Conservation (phyloP, 2,329 filamentous ascomycete species). For the Stachybotrys echinatus region DNA sequence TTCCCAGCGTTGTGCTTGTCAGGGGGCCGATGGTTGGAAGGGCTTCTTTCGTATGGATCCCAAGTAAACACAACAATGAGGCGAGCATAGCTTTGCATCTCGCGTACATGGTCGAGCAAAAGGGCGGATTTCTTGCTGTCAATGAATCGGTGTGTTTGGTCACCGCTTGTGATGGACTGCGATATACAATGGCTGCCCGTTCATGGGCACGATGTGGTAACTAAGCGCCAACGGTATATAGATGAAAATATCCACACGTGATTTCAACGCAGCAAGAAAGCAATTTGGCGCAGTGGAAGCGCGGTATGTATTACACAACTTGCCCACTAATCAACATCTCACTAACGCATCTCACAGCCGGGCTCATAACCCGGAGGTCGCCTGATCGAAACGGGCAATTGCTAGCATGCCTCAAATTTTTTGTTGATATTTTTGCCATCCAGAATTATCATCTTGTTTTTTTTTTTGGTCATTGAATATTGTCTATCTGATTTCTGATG, state of each 20-base stretch:
- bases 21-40: too few relatives aligned
- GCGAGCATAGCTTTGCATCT: too few relatives aligned
- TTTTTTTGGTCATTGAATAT: not conserved
- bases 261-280: slow-evolving; percentile 5
- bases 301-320: slow-evolving; percentile 8
- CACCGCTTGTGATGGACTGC: too few relatives aligned
- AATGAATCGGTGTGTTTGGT: too few relatives aligned
- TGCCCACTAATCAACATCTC: not conserved
- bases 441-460: too few relatives aligned
- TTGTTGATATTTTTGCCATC: not conserved
- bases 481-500: too few relatives aligned
- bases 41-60: too few relatives aligned
- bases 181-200: too few relatives aligned
- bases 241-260: not conserved
- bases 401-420: not conserved
- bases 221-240: not conserved
- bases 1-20: too few relatives aligned
- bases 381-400: slow-evolving; percentile 19
- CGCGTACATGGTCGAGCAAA: too few relatives aligned
- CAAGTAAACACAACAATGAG: too few relatives aligned
- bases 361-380: slow-evolving; percentile 22
- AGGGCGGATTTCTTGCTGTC: too few relatives aligned
- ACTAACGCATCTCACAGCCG: slow-evolving; percentile 8
- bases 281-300: slow-evolving; percentile 24
- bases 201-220: not conserved